Evolutionary conservation across 2,329 filamentous ascomycete genomes (phyloP), one percentile per base, ranked within the genome.

Genomic region (Torrubiella hemipterigena): DNA sequence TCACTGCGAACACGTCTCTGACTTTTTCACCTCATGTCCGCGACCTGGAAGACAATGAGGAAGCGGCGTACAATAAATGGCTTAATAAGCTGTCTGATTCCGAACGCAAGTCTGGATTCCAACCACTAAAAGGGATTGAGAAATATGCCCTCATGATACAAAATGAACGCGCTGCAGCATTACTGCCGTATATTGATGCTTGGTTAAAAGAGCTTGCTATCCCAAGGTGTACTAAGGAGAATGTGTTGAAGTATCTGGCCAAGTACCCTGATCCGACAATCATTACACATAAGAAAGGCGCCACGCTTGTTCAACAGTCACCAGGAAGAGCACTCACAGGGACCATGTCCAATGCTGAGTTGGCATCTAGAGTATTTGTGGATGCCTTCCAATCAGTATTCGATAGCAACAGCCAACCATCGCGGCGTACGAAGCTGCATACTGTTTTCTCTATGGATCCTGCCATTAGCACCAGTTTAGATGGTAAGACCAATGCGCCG

Each of bases 11-110:
- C 43, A 73, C 69, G 2, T 69, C 70, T 56, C 56, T 74, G 32
- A 72, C 66, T 19, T 75, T 73, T 44, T 67, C 74, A 11, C 71
- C 71, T 11, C 69, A 74, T 46, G 50, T 75, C 30, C 61, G 67
- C 32, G 71, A 76, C 38, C 52, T 75, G 17, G 63, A 69, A 28
- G 64, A 63, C 16, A 62, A 63, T n/a, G 69, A 73, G 43, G 69
- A 73, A 42, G 54, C 56, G 11, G 60, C 65, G 37, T 73, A 73
- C 42, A 63, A 65, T 34, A 49, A 60, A 13, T 75, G 69, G 69
- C 58, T 75, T 10, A 59, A 67, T 38, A 67, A 73, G 40, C 50
- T 76, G 9, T 66, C 73, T 39, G 63, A 62, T 20, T 69, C 73
- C 51, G 69, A 75, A 35, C 61, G 60, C 35, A 66, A 67, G 29